Percentiles rank a stretch among this genome's conserved stretches.
Evolutionary conservation across 306 rosid species (phyloP).

Genomic region (Amphicarpaea edgeworthii): DNA sequence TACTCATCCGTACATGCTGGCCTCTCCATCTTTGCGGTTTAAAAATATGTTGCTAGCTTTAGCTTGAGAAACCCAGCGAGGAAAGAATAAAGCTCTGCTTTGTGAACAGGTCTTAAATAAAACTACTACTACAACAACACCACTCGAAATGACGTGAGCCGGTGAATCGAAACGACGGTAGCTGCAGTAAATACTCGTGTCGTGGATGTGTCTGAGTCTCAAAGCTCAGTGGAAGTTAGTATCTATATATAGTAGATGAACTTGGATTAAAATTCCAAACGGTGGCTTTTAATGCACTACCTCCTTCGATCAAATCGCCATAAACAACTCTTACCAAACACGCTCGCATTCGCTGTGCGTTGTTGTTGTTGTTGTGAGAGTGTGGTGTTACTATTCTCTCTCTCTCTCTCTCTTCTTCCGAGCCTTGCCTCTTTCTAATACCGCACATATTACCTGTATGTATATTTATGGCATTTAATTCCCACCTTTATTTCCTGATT

Average conservation of each 20-base stretch:
- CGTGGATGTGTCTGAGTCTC: background rate
- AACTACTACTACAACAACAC: background rate
- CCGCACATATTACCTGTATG: conserved; percentile 24
- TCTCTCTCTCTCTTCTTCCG: conserved; percentile 33
- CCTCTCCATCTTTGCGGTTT: conserved; percentile 66
- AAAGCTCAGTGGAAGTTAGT: conserved; percentile 21
- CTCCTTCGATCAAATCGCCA: conserved; percentile 56
- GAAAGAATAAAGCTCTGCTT: background rate
- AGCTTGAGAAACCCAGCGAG: background rate
- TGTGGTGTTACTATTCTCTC: conserved; percentile 39
- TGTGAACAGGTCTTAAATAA: background rate
- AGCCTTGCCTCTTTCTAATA: conserved; percentile 43
- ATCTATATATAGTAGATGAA: conserved; percentile 9
- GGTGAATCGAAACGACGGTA: background rate
- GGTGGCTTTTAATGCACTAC: conserved; percentile 55
- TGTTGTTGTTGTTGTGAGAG: conserved; percentile 37
- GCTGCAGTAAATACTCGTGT: background rate
- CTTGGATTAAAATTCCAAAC: conserved; percentile 41
- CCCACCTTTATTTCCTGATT: background rate
- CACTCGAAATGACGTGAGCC: conserved; percentile 6
- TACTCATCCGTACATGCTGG: conserved; percentile 76
- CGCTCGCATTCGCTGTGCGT: conserved; percentile 37
- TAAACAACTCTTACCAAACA: conserved; percentile 61
- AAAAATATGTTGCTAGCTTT: background rate
- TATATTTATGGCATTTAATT: conserved; percentile 42